phyloP scores from a whole-genome alignment of 2,329 filamentous ascomycete species.

The Boeremia exigua region DNA sequence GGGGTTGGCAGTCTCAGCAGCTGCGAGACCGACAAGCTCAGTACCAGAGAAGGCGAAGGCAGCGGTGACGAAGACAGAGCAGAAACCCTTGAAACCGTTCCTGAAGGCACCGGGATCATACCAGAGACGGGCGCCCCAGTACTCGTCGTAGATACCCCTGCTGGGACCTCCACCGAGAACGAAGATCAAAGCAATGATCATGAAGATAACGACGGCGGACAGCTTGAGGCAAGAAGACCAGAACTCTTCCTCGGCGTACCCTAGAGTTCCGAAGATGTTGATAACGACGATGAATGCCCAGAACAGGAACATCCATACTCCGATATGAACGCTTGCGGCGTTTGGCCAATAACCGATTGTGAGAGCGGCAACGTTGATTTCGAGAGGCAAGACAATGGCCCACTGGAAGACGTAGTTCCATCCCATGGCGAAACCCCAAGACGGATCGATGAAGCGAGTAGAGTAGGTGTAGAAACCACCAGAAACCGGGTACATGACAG shows the following conservation, averaged over 20 bases:
- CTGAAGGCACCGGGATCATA: conserved; percentile 59
- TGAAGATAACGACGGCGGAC: conserved; percentile 46
- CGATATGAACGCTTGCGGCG: conserved; percentile 23
- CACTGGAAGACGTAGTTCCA: conserved; percentile 49
- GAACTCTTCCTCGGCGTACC: conserved; percentile 52
- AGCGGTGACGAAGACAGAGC: conserved; percentile 67
- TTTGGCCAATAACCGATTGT: conserved; percentile 48
- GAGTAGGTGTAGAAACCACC: conserved; percentile 60
- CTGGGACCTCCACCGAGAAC: conserved; percentile 63
- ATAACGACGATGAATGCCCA: conserved; percentile 46
- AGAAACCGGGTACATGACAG: conserved; percentile 65
- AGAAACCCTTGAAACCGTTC: conserved; percentile 69
- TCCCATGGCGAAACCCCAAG: conserved; percentile 50
- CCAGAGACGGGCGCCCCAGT: conserved; percentile 69
- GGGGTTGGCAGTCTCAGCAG: conserved; percentile 64
- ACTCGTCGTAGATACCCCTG: conserved; percentile 54
- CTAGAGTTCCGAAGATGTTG: conserved; percentile 48
- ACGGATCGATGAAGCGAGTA: conserved; percentile 56
- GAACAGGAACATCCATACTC: conserved; percentile 49
- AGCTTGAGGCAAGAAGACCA: conserved; percentile 48
- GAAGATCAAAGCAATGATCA: conserved; percentile 59
- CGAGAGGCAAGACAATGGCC: conserved; percentile 48
- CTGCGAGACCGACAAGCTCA: conserved; percentile 66
- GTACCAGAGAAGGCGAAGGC: conserved; percentile 69
- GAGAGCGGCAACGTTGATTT: conserved; percentile 47